Base-by-base conservation (phyloP, 78 protist species). In the Dictyostelium intermedium region DNA sequence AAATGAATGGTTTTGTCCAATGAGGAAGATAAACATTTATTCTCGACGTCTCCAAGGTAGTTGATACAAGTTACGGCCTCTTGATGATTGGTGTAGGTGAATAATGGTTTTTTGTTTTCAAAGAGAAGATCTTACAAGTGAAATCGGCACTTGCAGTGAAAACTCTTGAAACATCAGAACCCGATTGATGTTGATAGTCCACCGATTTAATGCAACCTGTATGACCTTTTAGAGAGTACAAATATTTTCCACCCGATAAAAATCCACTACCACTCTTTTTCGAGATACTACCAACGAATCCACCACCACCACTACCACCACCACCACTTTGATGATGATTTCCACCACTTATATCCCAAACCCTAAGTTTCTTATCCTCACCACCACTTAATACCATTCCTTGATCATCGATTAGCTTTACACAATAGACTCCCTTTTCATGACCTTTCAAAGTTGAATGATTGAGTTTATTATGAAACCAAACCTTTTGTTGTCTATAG, bases 381-480 rank as follows among this genome's bases (percentile, higher is more conserved):
- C 92, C 92, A 32, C 92, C 92, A 37, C 53, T 27, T 6, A 61
- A 4, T 1, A 78, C 6, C 1, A 78, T 30, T 35, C 35, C 23
- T 9, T 53, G 27, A 37, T 73, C 76, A n/a, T 37, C 35, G 7
- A 39, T 14, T 8, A 78, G 13, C 37, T 61, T 76, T 7, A 87
- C 72, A 78, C 92, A 79, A 63, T 35, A 78, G 0, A 87, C 79
- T 25, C 80, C 27, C 20, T 87, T 87, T 16, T 41, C 39, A 30
- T 87, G 92, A 23, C 92, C 92, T 43, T 87, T 87, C 7, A 87
- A 37, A 7, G 92, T 87, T 11, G 69, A 47, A 60, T 76, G 84
- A 2, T 14, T 37, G 1, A 87, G 43, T 18, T 60, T 87, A 27
- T 39, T 69, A 43, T 78, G 85, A 63, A 87, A 87, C 92, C 92